Conservation (phyloP, 148 eudicot genomes). For the Rhododendron vialii region DNA sequence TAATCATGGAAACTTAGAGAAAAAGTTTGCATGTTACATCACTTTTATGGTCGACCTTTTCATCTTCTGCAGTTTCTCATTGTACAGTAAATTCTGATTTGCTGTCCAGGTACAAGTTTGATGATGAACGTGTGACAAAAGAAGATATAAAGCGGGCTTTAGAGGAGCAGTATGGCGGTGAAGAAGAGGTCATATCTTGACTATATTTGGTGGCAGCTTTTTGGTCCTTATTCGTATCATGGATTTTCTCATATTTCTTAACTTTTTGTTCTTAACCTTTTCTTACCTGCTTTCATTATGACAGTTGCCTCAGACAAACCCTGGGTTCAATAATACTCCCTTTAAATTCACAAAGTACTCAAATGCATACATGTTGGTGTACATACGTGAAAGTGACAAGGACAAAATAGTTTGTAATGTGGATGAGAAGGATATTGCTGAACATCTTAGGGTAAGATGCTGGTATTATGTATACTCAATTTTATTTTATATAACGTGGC, state of each 20-base stretch:
- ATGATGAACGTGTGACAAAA: constrained; percentile 96
- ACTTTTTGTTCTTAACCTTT: constrained; percentile 9
- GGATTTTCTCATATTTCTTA: constrained; percentile 1
- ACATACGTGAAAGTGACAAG: constrained; percentile 89
- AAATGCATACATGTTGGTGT: constrained; percentile 98
- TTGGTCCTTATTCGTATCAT: not conserved
- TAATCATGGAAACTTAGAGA: not conserved
- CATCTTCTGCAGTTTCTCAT: not conserved
- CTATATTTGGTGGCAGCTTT: not conserved
- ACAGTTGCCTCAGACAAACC: constrained; percentile 89
- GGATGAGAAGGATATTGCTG: constrained; percentile 95
- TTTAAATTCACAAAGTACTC: constrained; percentile 95
- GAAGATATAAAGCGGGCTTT: constrained; percentile 87
- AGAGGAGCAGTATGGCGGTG: constrained; percentile 98
- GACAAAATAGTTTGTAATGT: constrained; percentile 89
- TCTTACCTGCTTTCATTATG: not conserved
- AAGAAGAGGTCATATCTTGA: constrained; percentile 70
- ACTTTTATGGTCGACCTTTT: not conserved
- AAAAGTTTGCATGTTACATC: not conserved
- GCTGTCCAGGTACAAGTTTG: constrained; percentile 76
- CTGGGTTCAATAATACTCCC: constrained; percentile 88
- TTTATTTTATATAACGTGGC: not conserved
- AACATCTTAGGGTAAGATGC: constrained; percentile 75
- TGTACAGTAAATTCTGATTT: not conserved
- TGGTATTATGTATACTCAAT: not conserved